A percentile compares a stretch with the other conserved stretches of the same genome.
phyloP scores from a whole-genome alignment of 148 eudicot species.

The Mesembryanthemum crystallinum region DNA sequence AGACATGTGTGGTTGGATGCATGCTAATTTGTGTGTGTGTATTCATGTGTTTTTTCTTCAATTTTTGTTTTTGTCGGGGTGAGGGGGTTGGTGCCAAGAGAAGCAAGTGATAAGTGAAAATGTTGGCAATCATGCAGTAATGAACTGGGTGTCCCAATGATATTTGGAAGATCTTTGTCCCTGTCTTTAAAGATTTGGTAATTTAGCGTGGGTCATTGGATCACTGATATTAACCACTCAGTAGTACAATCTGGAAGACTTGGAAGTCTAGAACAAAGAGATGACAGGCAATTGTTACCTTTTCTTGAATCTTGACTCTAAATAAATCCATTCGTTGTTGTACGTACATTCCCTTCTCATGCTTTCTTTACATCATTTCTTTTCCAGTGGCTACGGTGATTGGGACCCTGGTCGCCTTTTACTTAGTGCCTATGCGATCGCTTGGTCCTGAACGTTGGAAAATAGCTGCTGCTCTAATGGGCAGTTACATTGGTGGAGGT shows the following conservation, averaged over 20 bases:
- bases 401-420: constrained; percentile 74
- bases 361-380: background rate
- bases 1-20: too few species aligned
- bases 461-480: constrained; percentile 91
- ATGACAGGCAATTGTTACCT: background rate
- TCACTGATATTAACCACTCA: background rate
- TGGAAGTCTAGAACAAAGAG: too few species aligned
- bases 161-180: background rate
- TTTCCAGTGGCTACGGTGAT: constrained; percentile 60
- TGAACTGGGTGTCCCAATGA: background rate
- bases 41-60: background rate
- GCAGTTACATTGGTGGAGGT: constrained; percentile 96
- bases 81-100: background rate
- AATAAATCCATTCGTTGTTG: background rate
- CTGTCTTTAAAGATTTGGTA: background rate
- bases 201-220: background rate
- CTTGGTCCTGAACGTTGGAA: constrained; percentile 92
- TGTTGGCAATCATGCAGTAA: background rate
- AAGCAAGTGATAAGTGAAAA: too few species aligned
- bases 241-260: background rate
- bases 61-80: background rate
- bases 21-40: too few species aligned
- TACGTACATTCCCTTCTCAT: background rate
- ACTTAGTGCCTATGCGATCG: constrained; percentile 79
- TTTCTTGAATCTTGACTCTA: too few species aligned